Percentiles rank a stretch among this genome's conserved stretches.
These are phyloP conservation scores for Citrus inodora DNA, from an alignment of 345 rosid genomes.

Conservation along the genomic window DNA sequence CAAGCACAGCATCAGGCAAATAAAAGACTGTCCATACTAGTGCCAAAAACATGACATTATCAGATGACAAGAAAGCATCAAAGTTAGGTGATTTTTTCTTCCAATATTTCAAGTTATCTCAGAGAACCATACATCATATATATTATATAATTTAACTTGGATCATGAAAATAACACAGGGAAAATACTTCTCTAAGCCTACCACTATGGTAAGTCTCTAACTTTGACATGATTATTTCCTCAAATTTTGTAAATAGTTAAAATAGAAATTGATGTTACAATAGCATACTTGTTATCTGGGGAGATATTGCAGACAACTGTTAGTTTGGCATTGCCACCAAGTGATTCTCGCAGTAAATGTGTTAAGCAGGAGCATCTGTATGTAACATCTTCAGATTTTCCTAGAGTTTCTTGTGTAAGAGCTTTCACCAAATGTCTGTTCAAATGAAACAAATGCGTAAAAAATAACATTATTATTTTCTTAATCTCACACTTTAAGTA, in stretches of 20 bases:
- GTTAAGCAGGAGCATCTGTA: slow-evolving; percentile 69
- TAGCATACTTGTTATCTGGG: slow-evolving; percentile 55
- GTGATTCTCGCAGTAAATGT: slow-evolving; percentile 73
- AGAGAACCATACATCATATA: too few relatives aligned
- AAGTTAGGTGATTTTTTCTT: neutral
- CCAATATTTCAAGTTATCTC: neutral
- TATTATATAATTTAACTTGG: neutral
- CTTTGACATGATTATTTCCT: neutral
- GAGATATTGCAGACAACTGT: slow-evolving; percentile 79
- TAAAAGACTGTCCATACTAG: neutral
- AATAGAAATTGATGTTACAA: slow-evolving; percentile 3
- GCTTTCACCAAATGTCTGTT: slow-evolving; percentile 64
- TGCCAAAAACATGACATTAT: neutral
- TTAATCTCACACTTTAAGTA: neutral
- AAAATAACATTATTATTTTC: neutral
- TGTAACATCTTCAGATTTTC: slow-evolving; percentile 38
- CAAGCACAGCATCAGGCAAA: neutral
- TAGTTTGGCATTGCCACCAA: slow-evolving; percentile 96
- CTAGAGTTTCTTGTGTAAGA: slow-evolving; percentile 48
- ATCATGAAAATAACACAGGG: neutral
- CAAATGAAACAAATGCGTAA: slow-evolving; percentile 17
- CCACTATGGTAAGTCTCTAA: neutral
- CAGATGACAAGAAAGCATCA: neutral
- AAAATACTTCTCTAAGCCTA: neutral
- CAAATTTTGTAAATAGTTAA: neutral